phyloP scores from a whole-genome alignment of 1,284 basidiomycete species.

The Sanghuangporus baumii region DNA sequence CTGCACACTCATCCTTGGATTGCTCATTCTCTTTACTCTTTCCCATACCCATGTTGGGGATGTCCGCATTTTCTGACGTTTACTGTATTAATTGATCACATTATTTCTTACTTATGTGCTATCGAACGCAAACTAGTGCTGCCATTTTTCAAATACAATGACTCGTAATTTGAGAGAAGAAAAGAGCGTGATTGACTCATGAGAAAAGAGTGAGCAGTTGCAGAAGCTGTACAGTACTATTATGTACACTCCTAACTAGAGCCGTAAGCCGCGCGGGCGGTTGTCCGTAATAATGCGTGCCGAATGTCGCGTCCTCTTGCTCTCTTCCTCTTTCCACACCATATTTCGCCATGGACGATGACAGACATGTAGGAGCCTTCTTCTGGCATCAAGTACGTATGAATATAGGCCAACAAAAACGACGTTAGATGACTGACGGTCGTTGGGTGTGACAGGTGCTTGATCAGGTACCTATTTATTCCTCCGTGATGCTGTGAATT shows the following conservation, averaged over 20 bases:
- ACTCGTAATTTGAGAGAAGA: not conserved
- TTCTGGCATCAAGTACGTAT: slow-evolving; percentile 41
- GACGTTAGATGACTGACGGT: slow-evolving; percentile 5
- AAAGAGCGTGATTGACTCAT: not conserved
- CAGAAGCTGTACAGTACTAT: not conserved
- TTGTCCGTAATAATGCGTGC: not conserved
- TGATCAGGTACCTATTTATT: slow-evolving; percentile 32
- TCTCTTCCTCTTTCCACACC: slow-evolving; percentile 19
- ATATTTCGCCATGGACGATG: slow-evolving; percentile 26
- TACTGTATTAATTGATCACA: slow-evolving; percentile 10
- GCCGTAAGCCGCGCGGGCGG: not conserved
- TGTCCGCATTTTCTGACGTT: slow-evolving; percentile 24
- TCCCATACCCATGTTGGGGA: slow-evolving; percentile 5
- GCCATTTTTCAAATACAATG: not conserved
- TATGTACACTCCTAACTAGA: not conserved
- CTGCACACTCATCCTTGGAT: slow-evolving; percentile 7
- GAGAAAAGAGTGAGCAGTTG: not conserved
- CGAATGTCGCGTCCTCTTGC: not conserved
- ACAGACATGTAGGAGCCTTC: slow-evolving; percentile 31
- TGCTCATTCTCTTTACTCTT: slow-evolving; percentile 19
- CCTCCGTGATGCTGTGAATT: not conserved
- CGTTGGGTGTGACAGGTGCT: slow-evolving; percentile 30
- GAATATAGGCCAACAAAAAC: not conserved
- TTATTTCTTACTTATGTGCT: slow-evolving; percentile 1
- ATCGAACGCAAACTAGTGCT: not conserved